Evolutionary conservation across 192 early-diverging fungal genomes (phyloP).

Genomic region (Lobosporangium transversale): DNA sequence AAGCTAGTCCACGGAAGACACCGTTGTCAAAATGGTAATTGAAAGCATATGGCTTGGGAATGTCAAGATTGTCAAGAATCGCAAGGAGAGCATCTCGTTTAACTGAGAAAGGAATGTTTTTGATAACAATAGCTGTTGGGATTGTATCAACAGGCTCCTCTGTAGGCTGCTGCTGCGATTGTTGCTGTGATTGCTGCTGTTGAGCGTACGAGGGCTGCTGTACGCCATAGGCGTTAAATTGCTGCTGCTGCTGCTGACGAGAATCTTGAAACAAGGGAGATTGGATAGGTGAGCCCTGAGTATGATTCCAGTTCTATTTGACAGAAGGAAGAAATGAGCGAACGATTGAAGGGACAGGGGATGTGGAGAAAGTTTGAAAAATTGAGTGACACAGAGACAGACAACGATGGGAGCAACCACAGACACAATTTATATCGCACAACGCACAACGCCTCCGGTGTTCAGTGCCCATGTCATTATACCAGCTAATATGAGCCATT

Average conservation of each 20-base stretch:
- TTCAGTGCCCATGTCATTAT: no score
- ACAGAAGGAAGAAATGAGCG: background rate
- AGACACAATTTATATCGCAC: no score
- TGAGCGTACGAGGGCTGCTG: slow-evolving; percentile 20
- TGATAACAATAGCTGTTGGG: slow-evolving; percentile 82
- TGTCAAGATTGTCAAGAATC: slow-evolving; percentile 72
- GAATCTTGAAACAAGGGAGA: slow-evolving; percentile 46
- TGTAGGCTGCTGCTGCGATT: slow-evolving; percentile 6
- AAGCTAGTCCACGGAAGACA: slow-evolving; percentile 82
- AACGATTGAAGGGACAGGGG: slow-evolving; percentile 14
- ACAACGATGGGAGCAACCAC: no score
- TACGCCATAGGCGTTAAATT: slow-evolving; percentile 8
- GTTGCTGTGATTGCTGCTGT: slow-evolving; percentile 14
- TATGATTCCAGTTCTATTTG: slow-evolving; percentile 41
- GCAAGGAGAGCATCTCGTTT: slow-evolving; percentile 80
- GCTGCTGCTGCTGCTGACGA: slow-evolving; percentile 34
- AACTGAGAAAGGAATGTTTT: slow-evolving; percentile 84
- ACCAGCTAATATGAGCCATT: no score
- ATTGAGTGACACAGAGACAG: no score
- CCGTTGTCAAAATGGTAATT: slow-evolving; percentile 88
- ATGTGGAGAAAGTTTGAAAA: no score
- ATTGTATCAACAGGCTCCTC: slow-evolving; percentile 61
- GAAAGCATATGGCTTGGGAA: slow-evolving; percentile 83
- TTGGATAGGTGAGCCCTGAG: slow-evolving; percentile 44
- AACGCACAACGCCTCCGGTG: no score